Conservation (phyloP, 2,329 filamentous ascomycete species). For the Lasiodiplodia sp. region DNA sequence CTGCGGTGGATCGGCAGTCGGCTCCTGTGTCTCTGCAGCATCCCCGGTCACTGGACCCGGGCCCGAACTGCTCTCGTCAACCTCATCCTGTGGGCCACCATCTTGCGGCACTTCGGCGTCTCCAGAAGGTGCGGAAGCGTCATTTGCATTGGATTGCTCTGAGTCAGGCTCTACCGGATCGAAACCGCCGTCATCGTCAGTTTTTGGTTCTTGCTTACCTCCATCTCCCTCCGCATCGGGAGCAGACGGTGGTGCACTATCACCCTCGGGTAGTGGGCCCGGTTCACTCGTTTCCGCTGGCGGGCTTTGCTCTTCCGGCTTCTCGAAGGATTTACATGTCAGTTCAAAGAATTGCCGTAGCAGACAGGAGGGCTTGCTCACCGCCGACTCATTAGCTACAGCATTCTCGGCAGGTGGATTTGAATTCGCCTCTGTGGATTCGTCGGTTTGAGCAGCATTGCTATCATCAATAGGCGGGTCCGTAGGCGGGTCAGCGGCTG, state of each 20-base stretch:
- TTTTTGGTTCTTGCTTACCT: neutral
- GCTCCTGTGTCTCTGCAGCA: neutral
- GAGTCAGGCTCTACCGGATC: slow-evolving; percentile 10
- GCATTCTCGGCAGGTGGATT: neutral
- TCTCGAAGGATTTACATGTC: too few relatives aligned
- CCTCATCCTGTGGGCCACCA: neutral
- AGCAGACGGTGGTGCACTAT: neutral
- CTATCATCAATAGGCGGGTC: neutral
- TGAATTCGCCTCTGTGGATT: neutral
- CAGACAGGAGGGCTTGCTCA: too few relatives aligned
- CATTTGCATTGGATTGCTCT: neutral
- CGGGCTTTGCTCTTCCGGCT: neutral
- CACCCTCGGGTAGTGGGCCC: neutral
- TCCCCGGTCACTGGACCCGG: neutral
- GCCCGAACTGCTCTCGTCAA: neutral
- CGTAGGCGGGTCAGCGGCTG: neutral
- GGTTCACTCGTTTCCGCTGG: neutral
- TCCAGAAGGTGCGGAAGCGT: neutral
- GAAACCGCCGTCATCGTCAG: neutral
- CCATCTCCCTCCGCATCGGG: neutral
- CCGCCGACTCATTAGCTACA: too few relatives aligned
- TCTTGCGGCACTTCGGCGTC: neutral
- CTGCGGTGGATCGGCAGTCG: neutral
- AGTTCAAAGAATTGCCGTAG: too few relatives aligned
- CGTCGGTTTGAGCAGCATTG: neutral